Conservation (phyloP, 257 asterid genomes). For the Phtheirospermum japonicum region DNA sequence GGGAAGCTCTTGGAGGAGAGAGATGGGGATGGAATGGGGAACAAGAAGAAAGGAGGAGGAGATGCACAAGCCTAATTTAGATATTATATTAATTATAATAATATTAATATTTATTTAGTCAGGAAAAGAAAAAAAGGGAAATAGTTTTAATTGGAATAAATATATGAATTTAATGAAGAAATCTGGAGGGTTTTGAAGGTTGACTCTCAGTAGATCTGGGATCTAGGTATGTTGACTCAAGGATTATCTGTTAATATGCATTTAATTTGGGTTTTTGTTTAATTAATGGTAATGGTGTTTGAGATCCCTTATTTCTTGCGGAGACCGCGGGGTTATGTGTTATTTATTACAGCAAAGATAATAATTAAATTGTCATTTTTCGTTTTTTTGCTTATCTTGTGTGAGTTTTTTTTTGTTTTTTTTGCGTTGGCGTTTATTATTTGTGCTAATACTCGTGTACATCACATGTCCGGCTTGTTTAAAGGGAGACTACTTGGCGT, state of each 20-base stretch:
- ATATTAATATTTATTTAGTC: neutral
- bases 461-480: too few relatives aligned
- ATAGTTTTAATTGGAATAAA: slow-evolving; percentile 28
- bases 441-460: too few relatives aligned
- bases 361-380: too few relatives aligned
- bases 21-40: slow-evolving; percentile 43
- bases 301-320: slow-evolving; percentile 26
- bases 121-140: neutral
- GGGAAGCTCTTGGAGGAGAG: slow-evolving; percentile 45
- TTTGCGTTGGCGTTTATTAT: too few relatives aligned
- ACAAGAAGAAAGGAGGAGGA: slow-evolving; percentile 38
- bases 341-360: too few relatives aligned
- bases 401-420: too few relatives aligned
- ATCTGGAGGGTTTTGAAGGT: slow-evolving; percentile 13
- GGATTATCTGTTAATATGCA: slow-evolving; percentile 13
- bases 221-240: slow-evolving; percentile 3
- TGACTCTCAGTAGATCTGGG: slow-evolving; percentile 19
- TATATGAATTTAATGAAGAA: slow-evolving; percentile 14
- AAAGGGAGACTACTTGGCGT: too few relatives aligned
- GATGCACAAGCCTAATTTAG: slow-evolving; percentile 39
- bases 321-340: slow-evolving; percentile 24
- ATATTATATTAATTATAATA: neutral
- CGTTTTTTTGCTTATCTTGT: too few relatives aligned
- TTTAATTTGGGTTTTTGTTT: neutral
- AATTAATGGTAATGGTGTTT: neutral